Base-by-base conservation (phyloP, 2,329 filamentous ascomycete species). In the Paraconiothyrium sp. region DNA sequence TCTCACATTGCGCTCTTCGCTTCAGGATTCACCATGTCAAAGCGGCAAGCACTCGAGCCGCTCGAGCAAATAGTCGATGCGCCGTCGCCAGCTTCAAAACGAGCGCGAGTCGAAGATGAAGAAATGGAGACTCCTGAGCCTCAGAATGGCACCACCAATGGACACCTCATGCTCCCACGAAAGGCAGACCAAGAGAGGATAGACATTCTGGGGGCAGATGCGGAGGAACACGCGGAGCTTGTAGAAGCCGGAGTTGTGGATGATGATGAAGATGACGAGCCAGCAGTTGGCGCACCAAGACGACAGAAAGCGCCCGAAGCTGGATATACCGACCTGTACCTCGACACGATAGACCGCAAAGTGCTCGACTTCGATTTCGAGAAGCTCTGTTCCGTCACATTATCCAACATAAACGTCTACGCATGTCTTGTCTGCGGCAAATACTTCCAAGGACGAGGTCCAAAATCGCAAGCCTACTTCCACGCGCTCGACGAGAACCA, bases 341-440 rank as follows among this genome's bases (percentile, higher is more conserved):
- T 99, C 70, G 95, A 99, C 83, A 98, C 95, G 13, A 96, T 99
- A 80, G 89, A 97, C 79, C 92, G 95, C 73, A 89, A 90, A 74
- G 90, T 97, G 50, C 89, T 98, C 59, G 95, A 99, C 80, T 98
- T 98, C 77, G 95, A 99, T 80, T 99, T 99, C 77, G 95, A 99
- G 78, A 99, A 99, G 84, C 88, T 97, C 13, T 99, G 95, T 82
- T 98, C 94, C 27, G 86, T 99, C 68, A 97, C 93, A 37, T 86
- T 99, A 8, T 97, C 94, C 52, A 98, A 98, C 78, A 97, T 98
- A 82, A 99, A 99, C 76, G 94, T 99, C 48, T 99, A 99, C 78
- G 95, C 95, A 10, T 99, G 95, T 74, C 87, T 99, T 11, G 92
- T 98, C 1, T 99, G 95, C 78, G 95, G 95, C n/a, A 94, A 93